Evolutionary conservation across 805 yeast genomes (phyloP).

Genomic region (Lipomyces japonicus): DNA sequence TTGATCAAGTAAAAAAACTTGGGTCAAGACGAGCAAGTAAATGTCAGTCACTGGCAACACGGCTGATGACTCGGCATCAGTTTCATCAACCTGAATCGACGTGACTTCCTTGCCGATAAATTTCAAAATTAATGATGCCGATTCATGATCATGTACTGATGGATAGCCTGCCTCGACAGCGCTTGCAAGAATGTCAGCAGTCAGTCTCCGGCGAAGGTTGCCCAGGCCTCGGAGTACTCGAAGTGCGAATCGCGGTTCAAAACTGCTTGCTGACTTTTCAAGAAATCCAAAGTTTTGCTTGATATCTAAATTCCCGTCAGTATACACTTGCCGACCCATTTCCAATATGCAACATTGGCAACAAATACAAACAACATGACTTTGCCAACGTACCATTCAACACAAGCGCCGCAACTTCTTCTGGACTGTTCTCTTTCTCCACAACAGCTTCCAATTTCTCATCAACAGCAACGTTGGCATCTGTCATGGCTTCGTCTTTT

Average conservation of each 20-base stretch:
- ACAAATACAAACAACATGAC: not conserved
- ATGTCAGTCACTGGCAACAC: constrained; percentile 76
- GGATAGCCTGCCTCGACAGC: constrained; percentile 59
- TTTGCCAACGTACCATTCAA: constrained; percentile 15
- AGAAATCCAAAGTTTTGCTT: constrained; percentile 45
- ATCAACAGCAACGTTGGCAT: not conserved
- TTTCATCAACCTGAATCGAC: not conserved
- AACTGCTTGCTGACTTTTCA: constrained; percentile 60
- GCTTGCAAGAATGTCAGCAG: constrained; percentile 51
- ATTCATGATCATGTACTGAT: constrained; percentile 22
- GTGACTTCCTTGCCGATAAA: constrained; percentile 10
- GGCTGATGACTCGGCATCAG: constrained; percentile 32
- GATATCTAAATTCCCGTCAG: constrained; percentile 33
- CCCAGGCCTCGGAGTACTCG: constrained; percentile 82
- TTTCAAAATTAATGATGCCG: constrained; percentile 14
- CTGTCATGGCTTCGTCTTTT: constrained; percentile 23
- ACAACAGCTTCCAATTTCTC: constrained; percentile 4
- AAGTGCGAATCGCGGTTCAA: constrained; percentile 83
- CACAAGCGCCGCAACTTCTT: constrained; percentile 21
- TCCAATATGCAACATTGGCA: no score
- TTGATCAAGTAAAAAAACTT: constrained; percentile 67
- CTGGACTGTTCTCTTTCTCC: constrained; percentile 9
- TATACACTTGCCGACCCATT: not conserved
- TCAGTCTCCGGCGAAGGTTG: constrained; percentile 62
- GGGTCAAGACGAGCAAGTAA: constrained; percentile 73